Evolutionary conservation across 495 filamentous ascomycete species (phyloP), one percentile per base, ranked within the genome.

Genomic region (Penicillium chermesinum): DNA sequence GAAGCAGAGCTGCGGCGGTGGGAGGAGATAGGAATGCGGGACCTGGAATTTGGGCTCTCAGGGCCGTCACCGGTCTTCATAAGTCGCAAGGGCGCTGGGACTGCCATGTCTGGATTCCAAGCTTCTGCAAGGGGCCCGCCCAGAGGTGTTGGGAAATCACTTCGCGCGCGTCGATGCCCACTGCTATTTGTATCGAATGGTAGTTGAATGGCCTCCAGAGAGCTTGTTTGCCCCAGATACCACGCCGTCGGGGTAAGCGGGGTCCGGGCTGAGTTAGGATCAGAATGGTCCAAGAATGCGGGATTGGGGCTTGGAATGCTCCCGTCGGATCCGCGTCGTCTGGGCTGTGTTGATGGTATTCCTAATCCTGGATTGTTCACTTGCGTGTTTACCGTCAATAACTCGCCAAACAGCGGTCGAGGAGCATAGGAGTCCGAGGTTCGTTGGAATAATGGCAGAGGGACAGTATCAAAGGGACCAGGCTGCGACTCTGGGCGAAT

Each of bases 11-110:
- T 73, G 14, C 66, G 56, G 33, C 76, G 71, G 55, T 70, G 69
- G 41, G 72, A 73, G 45, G 72, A 76, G 14, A 81, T 54, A 17
- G 80, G 79, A 68, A 82, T 82, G 56, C 77, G 74, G 34, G 80
- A 83, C 49, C 70, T 74, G 54, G 76, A 72, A 63, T 72, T 69
- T 40, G 73, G 64, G 45, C 67, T 73, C 19, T 59, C 64, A 15
- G 61, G 59, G 35, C 54, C 52, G 49, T 61, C 55, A 27, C 54
- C 59, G 33, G 64, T 32, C 27, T 59, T 59, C 9, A 55, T 34
- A 49, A 52, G 62, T 59, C 42, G 58, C 47, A 69, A 67, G 59
- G 70, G 62, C 42, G 53, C 57, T 20, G 59, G 51, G 49, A 69
- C 65, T 38, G 69, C 70, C 72, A 73, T 72, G 30, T 71, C 57